Conservation (phyloP, 208 protist genomes). For the Acanthamoeba triangularis region DNA sequence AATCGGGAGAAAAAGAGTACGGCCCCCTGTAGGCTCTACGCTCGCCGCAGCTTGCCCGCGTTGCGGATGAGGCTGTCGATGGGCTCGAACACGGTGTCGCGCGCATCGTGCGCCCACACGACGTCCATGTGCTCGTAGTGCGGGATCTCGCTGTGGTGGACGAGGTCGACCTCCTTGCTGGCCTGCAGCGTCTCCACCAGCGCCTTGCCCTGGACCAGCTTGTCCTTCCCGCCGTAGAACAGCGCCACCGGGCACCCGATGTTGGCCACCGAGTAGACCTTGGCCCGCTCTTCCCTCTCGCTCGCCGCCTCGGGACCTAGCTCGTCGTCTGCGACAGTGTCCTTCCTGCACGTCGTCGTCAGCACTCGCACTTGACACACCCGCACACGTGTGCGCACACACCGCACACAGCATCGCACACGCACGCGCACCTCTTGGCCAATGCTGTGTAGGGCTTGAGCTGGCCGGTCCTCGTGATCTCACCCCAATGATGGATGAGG, state of each 20-base stretch:
- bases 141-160: neutral
- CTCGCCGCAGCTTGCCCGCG: neutral
- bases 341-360: neutral
- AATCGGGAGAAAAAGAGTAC: no score
- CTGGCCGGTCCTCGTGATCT: neutral
- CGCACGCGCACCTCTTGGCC: neutral
- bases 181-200: constrained; percentile 11
- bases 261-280: neutral
- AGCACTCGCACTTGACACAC: neutral
- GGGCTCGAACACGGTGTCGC: constrained; percentile 1
- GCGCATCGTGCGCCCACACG: constrained; percentile 51
- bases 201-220: constrained; percentile 2
- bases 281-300: neutral
- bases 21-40: no score
- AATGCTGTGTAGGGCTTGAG: constrained; percentile 8
- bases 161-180: neutral
- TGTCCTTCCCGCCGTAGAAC: constrained; percentile 54
- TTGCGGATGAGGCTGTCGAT: neutral
- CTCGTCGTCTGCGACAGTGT: neutral
- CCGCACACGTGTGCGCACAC: neutral
- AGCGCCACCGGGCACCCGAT: constrained; percentile 71
- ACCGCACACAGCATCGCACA: neutral
- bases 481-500: constrained; percentile 69
- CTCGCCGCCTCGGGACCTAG: neutral
- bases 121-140: constrained; percentile 76